Evolutionary conservation across 2,329 filamentous ascomycete genomes (phyloP).

Genomic region (Sclerotinia nivalis): DNA sequence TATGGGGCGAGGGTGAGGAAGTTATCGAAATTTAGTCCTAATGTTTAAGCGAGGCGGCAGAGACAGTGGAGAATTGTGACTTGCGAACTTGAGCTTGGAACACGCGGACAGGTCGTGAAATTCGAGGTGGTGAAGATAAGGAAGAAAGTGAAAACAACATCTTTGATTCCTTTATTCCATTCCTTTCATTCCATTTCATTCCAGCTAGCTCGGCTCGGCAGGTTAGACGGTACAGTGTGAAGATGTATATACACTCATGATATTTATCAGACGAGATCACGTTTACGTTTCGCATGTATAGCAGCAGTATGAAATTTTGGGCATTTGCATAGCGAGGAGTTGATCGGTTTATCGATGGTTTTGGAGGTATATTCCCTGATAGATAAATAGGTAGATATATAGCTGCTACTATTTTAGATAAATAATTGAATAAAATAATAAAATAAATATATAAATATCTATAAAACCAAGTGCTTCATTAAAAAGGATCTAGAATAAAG

Average conservation of each 20-base stretch:
- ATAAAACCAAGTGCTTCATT: background rate
- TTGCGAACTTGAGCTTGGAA: too few species aligned
- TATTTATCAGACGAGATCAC: background rate
- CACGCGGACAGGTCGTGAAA: background rate
- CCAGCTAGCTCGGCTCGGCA: too few species aligned
- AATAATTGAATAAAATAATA: background rate
- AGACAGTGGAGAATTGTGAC: accelerated
- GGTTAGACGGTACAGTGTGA: too few species aligned
- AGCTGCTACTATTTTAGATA: background rate
- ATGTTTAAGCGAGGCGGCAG: background rate
- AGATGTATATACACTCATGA: background rate
- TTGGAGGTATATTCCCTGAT: background rate
- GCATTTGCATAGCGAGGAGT: conserved; percentile 4
- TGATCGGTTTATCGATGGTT: background rate
- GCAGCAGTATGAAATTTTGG: background rate
- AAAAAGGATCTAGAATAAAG: background rate
- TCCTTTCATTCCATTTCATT: too few species aligned
- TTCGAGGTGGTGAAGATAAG: background rate
- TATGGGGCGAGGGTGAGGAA: conserved; percentile 29
- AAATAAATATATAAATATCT: background rate
- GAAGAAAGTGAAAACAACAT: background rate
- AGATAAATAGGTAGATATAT: background rate
- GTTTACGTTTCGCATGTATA: background rate
- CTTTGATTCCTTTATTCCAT: too few species aligned
- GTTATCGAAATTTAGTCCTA: conserved; percentile 48